These are phyloP conservation scores for Fusarium nanum DNA, from an alignment of 2,329 filamentous ascomycete species.

Conservation along the genomic window DNA sequence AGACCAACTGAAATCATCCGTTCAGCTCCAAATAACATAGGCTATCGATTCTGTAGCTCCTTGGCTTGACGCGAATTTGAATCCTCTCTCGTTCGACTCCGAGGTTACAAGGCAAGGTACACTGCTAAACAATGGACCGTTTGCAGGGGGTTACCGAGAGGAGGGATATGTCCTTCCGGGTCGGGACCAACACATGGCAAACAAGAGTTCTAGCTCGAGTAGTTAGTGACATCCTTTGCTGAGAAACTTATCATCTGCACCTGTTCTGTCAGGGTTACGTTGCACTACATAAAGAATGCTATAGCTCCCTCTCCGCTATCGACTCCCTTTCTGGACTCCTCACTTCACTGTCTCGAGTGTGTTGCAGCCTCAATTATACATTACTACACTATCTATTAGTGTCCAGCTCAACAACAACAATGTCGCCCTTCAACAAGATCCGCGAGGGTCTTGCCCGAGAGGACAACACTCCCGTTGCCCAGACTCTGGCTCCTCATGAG, in stretches of 20 bases:
- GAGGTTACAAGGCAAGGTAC: not conserved
- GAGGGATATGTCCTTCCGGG: conserved; percentile 5
- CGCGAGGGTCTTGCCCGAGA: conserved; percentile 18
- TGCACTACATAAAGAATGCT: conserved; percentile 26
- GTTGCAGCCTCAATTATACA: conserved; percentile 3
- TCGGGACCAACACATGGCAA: conserved; percentile 14
- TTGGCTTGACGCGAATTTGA: conserved; percentile 14
- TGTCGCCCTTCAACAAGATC: conserved; percentile 39
- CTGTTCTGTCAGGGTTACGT: conserved; percentile 24
- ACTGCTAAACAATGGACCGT: not conserved
- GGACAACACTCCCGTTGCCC: conserved; percentile 24
- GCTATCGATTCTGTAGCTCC: conserved; percentile 4
- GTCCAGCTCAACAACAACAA: conserved; percentile 16
- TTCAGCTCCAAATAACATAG: conserved; percentile 3
- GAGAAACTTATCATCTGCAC: conserved; percentile 1
- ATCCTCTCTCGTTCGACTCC: not conserved
- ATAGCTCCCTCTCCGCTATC: conserved; percentile 1
- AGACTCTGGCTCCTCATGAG: conserved; percentile 25
- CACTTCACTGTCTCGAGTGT: conserved; percentile 1
- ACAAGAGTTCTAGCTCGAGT: not conserved
- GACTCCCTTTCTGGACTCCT: not conserved
- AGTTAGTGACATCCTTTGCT: not conserved
- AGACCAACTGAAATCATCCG: conserved; percentile 18
- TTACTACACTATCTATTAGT: conserved; percentile 4
- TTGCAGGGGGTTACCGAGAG: conserved; percentile 7